Evolutionary conservation across 1,284 basidiomycete species (phyloP).

Genomic region (Ceratobasidium theobromae): DNA sequence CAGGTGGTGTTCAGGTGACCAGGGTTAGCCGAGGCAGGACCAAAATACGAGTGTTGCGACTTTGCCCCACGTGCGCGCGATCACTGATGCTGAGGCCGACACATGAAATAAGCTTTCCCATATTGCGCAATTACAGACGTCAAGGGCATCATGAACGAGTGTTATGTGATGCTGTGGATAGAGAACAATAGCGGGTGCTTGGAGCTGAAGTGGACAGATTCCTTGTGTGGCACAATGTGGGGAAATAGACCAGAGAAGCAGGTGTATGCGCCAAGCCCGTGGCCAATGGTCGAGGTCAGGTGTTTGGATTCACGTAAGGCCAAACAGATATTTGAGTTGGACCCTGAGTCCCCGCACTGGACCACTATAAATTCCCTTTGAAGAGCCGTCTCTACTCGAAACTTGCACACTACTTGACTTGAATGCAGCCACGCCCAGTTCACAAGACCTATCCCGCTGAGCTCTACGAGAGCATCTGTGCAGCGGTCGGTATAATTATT

Average conservation of each 20-base stretch:
- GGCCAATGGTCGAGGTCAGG: slow-evolving; percentile 22
- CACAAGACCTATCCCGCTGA: slow-evolving; percentile 6
- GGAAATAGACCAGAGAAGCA: neutral
- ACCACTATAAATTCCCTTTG: too few relatives aligned
- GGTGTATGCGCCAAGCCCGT: neutral
- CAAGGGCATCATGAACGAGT: neutral
- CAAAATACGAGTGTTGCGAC: neutral
- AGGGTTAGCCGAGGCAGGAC: neutral
- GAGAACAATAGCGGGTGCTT: neutral
- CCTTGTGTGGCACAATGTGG: neutral
- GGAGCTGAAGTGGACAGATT: too few relatives aligned
- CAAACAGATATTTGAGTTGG: neutral
- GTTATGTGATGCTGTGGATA: neutral
- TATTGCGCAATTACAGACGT: neutral
- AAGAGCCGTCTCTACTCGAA: neutral
- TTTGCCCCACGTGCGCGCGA: neutral
- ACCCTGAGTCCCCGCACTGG: slow-evolving; percentile 30
- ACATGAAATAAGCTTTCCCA: neutral
- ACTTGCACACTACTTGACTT: neutral
- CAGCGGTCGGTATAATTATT: neutral
- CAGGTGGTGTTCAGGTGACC: neutral
- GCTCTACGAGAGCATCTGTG: slow-evolving; percentile 22
- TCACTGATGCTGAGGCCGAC: too few relatives aligned
- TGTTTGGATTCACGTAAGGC: slow-evolving; percentile 15
- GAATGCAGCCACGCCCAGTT: slow-evolving; percentile 7